Percentiles rank a stretch among this genome's conserved stretches.
These are phyloP conservation scores for Cubamyces sp. DNA, from an alignment of 768 basidiomycete genomes.

Conservation along the genomic window DNA sequence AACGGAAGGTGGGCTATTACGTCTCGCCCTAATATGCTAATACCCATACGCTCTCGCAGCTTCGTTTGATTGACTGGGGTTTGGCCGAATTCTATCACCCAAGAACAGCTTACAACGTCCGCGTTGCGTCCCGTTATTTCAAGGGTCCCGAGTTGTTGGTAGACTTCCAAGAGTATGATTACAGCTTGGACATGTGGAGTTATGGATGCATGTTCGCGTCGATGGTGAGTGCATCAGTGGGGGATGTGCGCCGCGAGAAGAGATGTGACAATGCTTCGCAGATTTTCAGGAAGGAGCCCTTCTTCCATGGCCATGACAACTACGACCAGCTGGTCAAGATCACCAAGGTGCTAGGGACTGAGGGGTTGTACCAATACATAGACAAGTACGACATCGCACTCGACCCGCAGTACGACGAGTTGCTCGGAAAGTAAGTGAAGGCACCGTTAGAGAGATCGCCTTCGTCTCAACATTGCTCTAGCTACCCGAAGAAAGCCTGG, in stretches of 20 bases:
- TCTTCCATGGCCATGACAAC: constrained; percentile 99
- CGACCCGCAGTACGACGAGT: constrained; percentile 94
- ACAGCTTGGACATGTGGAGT: constrained; percentile 98
- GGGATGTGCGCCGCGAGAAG: neutral
- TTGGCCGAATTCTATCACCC: constrained; percentile 99
- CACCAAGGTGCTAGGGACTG: constrained; percentile 95
- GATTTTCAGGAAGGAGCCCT: constrained; percentile 99
- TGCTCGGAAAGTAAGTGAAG: constrained; percentile 73
- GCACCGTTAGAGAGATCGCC: constrained; percentile 11
- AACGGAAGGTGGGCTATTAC: constrained; percentile 68
- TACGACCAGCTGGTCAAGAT: constrained; percentile 99
- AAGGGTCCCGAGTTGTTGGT: constrained; percentile 97
- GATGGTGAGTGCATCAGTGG: constrained; percentile 64
- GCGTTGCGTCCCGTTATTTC: constrained; percentile 97
- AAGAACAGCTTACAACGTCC: constrained; percentile 96
- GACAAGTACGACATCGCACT: constrained; percentile 96
- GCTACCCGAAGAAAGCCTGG: constrained; percentile 95
- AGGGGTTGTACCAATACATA: constrained; percentile 89
- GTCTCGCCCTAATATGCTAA: neutral
- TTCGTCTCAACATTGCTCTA: constrained; percentile 33
- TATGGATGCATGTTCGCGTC: constrained; percentile 99
- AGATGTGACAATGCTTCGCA: constrained; percentile 36
- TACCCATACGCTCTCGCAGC: constrained; percentile 44
- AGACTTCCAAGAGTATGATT: constrained; percentile 98
- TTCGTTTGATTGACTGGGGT: constrained; percentile 98